Evolutionary conservation across 257 asterid genomes (phyloP), one percentile per base, ranked within the genome.

Genomic region (Solanum ossicruentum): DNA sequence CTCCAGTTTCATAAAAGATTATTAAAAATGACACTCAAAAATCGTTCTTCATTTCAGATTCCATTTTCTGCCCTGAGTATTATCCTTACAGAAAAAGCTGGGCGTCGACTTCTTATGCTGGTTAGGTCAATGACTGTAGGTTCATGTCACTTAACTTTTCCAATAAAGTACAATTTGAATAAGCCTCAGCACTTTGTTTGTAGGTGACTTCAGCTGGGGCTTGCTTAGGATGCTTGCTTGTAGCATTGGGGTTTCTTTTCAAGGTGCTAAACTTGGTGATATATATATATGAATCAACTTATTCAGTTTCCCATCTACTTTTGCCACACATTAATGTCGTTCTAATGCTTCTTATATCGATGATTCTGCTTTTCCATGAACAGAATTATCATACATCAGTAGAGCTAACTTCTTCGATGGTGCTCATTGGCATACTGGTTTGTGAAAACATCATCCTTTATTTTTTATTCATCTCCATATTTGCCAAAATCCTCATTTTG

Each of bases 121-220:
- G 91, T 88, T 51, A 32, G 86, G 69, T 21, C 43, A 6, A 43
- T 56, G 43, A 49, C 45, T 12, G 7, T 32, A 10, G 10, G 6
- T 32, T 10, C 41, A 39, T 45, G 6, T 55, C 52, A 3, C 12
- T 36, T 36, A 36, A 36, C 39, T 69, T 36, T 45, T 18, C 39
- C 16, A 32, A 11, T 80, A 12, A 21, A 43, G 43, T 11, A 28
- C 20, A 23, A 41, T 63, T 20, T 12, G 10, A 16, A 84, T 57
- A 75, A 12, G 58, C 8, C 13, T 49, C 65, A 54, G 3, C 39
- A 32, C 17, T 56, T 26, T 16, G 21, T 7, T 69, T 81, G 81
- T 56, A 89, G 91, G 49, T 75, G 26, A 72, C 88, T 85, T 86
- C 90, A 6, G 87, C 85, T 11, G 88, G 89, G 84, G 84, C 91